A percentile compares a stretch with the other conserved stretches of the same genome.
phyloP scores from a whole-genome alignment of 352 stramenopile genomes.

The Pythium apleroticum region DNA sequence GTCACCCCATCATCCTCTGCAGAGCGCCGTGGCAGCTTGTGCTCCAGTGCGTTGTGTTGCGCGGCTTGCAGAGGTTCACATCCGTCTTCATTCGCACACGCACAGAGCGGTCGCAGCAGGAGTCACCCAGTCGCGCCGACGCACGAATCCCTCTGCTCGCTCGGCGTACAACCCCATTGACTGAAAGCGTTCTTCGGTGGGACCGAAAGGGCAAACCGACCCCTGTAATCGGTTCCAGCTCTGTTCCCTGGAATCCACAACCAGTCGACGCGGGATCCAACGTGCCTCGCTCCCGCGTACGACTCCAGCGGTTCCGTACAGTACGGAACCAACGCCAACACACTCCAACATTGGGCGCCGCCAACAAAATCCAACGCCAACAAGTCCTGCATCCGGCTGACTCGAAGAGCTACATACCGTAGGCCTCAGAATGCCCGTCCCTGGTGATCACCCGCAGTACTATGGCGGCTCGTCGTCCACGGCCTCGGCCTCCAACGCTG shows the following conservation, averaged over 20 bases:
- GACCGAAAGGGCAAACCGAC: background rate
- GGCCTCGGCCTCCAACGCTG: background rate
- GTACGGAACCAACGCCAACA: conserved; percentile 1
- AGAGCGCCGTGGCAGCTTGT: conserved; percentile 1
- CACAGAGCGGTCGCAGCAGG: conserved; percentile 4
- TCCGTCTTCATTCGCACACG: conserved; percentile 10
- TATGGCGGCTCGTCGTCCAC: conserved; percentile 9
- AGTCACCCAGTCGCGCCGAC: background rate
- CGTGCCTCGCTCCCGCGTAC: background rate
- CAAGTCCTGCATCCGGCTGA: background rate
- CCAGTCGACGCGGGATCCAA: background rate
- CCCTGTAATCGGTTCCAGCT: background rate
- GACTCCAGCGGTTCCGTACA: background rate
- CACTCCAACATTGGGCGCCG: background rate
- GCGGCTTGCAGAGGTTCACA: background rate
- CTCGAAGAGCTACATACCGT: background rate
- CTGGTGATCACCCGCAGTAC: conserved; percentile 7
- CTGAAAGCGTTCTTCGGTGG: background rate
- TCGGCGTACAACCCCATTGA: background rate
- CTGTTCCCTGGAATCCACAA: background rate
- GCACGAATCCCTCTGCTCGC: conserved; percentile 1
- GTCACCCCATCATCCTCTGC: conserved; percentile 9
- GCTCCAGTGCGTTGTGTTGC: conserved; percentile 7
- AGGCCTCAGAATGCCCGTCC: conserved; percentile 6
- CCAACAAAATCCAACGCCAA: background rate